Evolutionary conservation across 192 early-diverging fungal genomes (phyloP).

Genomic region (Backusella sp.): DNA sequence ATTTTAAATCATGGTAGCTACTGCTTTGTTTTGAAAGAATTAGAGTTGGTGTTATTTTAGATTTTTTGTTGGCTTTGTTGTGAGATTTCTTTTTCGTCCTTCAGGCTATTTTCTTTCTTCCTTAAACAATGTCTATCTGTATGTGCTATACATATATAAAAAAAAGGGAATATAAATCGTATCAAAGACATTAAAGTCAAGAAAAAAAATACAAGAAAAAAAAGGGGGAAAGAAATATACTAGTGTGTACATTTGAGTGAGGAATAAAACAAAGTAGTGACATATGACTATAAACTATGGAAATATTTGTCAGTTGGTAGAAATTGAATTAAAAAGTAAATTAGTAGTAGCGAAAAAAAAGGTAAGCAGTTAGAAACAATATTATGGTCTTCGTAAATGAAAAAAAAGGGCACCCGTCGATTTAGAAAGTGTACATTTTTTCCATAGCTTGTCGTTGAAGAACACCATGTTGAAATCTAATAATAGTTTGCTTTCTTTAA

Average conservation of each 20-base stretch:
- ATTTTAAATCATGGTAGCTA: neutral
- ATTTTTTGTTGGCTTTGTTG: neutral
- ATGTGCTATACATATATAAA: constrained; percentile 13
- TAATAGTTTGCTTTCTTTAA: neutral
- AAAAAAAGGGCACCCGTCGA: neutral
- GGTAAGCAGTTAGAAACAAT: neutral
- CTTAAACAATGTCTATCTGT: neutral
- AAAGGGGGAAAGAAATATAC: neutral
- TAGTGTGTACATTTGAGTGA: neutral
- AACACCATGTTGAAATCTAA: constrained; percentile 37
- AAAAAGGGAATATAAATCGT: neutral
- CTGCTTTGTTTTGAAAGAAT: neutral
- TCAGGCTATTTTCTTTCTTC: neutral
- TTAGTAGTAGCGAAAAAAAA: neutral
- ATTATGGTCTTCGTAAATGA: neutral
- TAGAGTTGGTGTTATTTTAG: neutral
- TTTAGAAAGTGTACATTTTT: constrained; percentile 40
- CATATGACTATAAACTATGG: neutral
- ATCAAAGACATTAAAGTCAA: neutral
- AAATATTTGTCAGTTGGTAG: neutral
- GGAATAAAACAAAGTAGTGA: neutral
- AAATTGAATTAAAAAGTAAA: neutral
- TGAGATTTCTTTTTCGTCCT: neutral
- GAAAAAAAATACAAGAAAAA: constrained; percentile 15
- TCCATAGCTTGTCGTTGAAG: constrained; percentile 42